phyloP scores from a whole-genome alignment of 805 yeast species.

The Grigorovia jiainica region DNA sequence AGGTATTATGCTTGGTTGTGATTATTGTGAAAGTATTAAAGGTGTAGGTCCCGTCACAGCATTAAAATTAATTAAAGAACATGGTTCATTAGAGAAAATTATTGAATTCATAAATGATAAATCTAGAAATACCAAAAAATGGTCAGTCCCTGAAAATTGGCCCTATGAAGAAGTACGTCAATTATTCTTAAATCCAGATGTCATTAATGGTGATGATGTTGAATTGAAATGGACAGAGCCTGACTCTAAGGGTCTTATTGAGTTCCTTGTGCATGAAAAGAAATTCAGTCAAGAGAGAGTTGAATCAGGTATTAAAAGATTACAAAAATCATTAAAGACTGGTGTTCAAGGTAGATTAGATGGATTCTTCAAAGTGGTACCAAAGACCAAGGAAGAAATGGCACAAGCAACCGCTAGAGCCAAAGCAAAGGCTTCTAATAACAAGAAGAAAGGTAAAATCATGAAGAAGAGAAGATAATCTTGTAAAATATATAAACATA shows the following conservation, averaged over 20 bases:
- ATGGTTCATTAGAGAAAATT: conserved; percentile 70
- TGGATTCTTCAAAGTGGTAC: conserved; percentile 72
- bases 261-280: conserved; percentile 76
- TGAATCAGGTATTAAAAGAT: conserved; percentile 73
- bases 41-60: conserved; percentile 98
- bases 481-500: too few relatives aligned
- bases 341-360: conserved; percentile 89
- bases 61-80: conserved; percentile 75
- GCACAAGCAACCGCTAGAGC: conserved; percentile 28
- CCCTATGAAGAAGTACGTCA: conserved; percentile 83
- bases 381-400: conserved; percentile 40
- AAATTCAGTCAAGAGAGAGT: conserved; percentile 93
- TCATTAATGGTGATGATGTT: conserved; percentile 48
- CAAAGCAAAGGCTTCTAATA: conserved; percentile 19
- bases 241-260: conserved; percentile 70
- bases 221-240: conserved; percentile 84
- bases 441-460: conserved; percentile 18
- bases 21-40: conserved; percentile 88
- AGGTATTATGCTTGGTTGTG: conserved; percentile 92
- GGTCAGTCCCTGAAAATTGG: conserved; percentile 90
- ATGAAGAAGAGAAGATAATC: conserved; percentile 15
- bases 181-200: conserved; percentile 76
- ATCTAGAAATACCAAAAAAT: conserved; percentile 44
- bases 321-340: conserved; percentile 71
- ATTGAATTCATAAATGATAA: conserved; percentile 46